Conservation (phyloP, 2,329 filamentous ascomycete species). For the Helotiales sp. region DNA sequence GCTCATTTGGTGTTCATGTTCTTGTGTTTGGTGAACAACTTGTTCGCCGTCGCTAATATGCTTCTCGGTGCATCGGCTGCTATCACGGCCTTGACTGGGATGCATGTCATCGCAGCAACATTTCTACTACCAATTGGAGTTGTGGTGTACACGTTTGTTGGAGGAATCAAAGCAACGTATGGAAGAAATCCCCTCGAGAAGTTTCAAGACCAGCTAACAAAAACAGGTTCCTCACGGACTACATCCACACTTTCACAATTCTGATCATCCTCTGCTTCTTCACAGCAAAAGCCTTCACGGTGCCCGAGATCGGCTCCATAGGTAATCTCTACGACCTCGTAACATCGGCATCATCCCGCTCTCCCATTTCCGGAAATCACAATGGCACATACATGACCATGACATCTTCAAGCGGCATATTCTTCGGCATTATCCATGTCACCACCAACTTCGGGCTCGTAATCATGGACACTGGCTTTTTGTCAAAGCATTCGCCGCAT, state of each 20-base stretch:
- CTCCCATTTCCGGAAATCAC: slow-evolving; percentile 57
- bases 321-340: slow-evolving; percentile 56
- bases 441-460: slow-evolving; percentile 58
- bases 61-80: slow-evolving; percentile 52
- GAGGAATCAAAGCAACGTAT: slow-evolving; percentile 16
- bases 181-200: not conserved
- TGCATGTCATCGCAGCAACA: slow-evolving; percentile 34
- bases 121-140: slow-evolving; percentile 29
- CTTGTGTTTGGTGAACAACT: slow-evolving; percentile 50
- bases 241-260: slow-evolving; percentile 60
- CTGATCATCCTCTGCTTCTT: slow-evolving; percentile 58
- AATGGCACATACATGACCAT: slow-evolving; percentile 61
- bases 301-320: slow-evolving; percentile 54
- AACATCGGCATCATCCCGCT: slow-evolving; percentile 48
- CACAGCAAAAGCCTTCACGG: slow-evolving; percentile 51
- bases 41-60: slow-evolving; percentile 53
- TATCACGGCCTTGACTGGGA: slow-evolving; percentile 27
- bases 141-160: slow-evolving; percentile 14
- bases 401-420: slow-evolving; percentile 56
- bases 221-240: slow-evolving; percentile 51
- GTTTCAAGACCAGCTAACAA: no score
- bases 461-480: slow-evolving; percentile 45
- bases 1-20: slow-evolving; percentile 49
- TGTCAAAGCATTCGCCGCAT: slow-evolving; percentile 49
- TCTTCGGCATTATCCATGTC: slow-evolving; percentile 56